Evolutionary conservation across 441 rosid genomes (phyloP), one percentile per base, ranked within the genome.

Genomic region (Isatis lusitanica): DNA sequence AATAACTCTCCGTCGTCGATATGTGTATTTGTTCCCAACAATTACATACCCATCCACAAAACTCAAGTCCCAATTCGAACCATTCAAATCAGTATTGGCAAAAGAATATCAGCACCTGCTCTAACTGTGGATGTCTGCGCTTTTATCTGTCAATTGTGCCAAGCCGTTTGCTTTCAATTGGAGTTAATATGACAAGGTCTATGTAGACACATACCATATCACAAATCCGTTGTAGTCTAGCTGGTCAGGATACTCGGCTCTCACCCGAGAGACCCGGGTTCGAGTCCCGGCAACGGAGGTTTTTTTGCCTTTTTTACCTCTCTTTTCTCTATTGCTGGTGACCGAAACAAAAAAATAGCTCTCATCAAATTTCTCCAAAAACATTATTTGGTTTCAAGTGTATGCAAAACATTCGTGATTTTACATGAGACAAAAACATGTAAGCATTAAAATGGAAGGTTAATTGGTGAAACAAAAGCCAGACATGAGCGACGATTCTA

Each of bases 181-280:
- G 2, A 21, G 24, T 21, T 21, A 21, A 21, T 2, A 21, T 21
- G 24, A 21, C 1, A 21, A 21, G n/a, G n/a, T n/a, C n/a, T n/a
- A 21, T 21, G 2, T 21, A 21, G 24, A 21, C 28, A 26, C 28
- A 0, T 3, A 26, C 28, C 2, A 26, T 2, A 26, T 26, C 47
- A 50, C 44, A 40, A 31, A 0, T 88, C 93, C 89, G 89, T 91
- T 86, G 93, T 90, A 86, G 93, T 93, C 94, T 93, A 93, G 96
- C 78, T 80, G 96, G 96, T 92, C 24, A 92, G 97, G 96, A 94
- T 90, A 83, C 85, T 88, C 90, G 99, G 92, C 93, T 92, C 90
- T 94, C 96, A 90, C 98, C 94, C 93, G 87, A 85, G 85, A 85
- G 90, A 92, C 95, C 91, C 93, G 87, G 90, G 90, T 90, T 90